Evolutionary conservation across 768 basidiomycete species (phyloP), one percentile per base, ranked within the genome.

Genomic region (Psilocybe cyanescens): DNA sequence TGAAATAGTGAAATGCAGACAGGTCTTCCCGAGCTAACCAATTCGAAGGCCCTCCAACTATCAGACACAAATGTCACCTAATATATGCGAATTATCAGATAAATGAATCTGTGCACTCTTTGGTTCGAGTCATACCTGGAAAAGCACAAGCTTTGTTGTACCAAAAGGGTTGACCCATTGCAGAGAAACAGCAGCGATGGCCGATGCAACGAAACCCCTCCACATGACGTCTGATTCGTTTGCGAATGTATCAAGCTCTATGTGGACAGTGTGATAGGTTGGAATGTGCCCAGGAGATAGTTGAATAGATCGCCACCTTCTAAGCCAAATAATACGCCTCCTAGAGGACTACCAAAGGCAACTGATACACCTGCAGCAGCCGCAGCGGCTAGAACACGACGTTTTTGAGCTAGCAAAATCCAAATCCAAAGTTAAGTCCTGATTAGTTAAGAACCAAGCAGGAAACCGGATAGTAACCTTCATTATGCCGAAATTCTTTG

Each of bases 191-290:
- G 93, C 92, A 0, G 94, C 94, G 55, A 95, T 84, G 53, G 89
- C 91, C 6, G 92, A 94, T 14, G 92, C 93, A 57, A 93, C 93
- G 70, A 97, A 97, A n/a, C 89, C 92, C 58, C 86, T 81, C 90
- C 89, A 91, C 82, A 91, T 86, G 30, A 91, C 89, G 65, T 93
- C 91, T 2, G 87, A 86, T 61, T 89, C 88, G 65, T 83, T 86
- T 16, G 86, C 83, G 68, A 89, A 88, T 1, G 85, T 83, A 65
- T 89, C 88, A 16, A 90, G 74, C 69, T 90, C 88, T 86, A 59
- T n/a, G 49, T 29, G 33, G 33, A 35, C 33, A 35, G 28, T 30
- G 9, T 39, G 31, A 41, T 5, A 19, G 12, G 37, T 28, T 44
- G 35, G 9, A 55, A 19, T 44, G n/a, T 14, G 7, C 3, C 28